Percentiles rank a stretch among this genome's conserved stretches.
phyloP scores from a whole-genome alignment of 2,329 filamentous ascomycete genomes.

The Fusarium cicatricum region DNA sequence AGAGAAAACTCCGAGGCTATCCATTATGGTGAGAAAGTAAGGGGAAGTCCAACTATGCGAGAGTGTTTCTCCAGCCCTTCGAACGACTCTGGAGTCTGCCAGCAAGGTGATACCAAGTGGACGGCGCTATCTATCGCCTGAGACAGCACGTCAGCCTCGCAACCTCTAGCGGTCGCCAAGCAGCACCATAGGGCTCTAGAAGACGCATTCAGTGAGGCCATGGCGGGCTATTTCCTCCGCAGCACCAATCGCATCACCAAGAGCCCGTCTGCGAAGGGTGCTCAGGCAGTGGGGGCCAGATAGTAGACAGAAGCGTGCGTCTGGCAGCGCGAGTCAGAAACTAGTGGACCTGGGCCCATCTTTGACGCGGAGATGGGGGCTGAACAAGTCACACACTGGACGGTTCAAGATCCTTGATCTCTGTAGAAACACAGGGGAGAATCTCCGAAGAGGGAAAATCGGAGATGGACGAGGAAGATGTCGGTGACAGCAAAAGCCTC shows the following conservation, averaged over 20 bases:
- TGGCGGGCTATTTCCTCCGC: neutral
- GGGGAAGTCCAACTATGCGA: no score
- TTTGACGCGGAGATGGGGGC: neutral
- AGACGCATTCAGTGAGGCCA: neutral
- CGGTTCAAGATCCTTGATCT: neutral
- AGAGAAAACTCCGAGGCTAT: no score
- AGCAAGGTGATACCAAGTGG: neutral
- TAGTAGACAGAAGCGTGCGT: no score
- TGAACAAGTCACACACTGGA: neutral
- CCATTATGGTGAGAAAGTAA: no score
- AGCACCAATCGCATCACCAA: neutral
- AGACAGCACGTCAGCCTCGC: neutral
- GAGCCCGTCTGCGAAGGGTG: neutral
- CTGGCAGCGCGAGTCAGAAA: slow-evolving; percentile 20
- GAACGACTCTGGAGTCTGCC: no score
- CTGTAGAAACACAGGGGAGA: neutral
- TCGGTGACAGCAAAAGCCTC: no score
- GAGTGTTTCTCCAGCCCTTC: no score
- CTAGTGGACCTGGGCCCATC: slow-evolving; percentile 4
- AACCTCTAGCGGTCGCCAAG: neutral
- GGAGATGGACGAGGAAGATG: no score
- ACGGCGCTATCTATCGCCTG: neutral
- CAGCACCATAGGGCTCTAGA: slow-evolving; percentile 2
- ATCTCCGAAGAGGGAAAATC: neutral
- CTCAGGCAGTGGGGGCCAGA: slow-evolving; percentile 1